These are phyloP conservation scores for Closterium sp. DNA, from an alignment of 139 green algal genomes.

Conservation along the genomic window DNA sequence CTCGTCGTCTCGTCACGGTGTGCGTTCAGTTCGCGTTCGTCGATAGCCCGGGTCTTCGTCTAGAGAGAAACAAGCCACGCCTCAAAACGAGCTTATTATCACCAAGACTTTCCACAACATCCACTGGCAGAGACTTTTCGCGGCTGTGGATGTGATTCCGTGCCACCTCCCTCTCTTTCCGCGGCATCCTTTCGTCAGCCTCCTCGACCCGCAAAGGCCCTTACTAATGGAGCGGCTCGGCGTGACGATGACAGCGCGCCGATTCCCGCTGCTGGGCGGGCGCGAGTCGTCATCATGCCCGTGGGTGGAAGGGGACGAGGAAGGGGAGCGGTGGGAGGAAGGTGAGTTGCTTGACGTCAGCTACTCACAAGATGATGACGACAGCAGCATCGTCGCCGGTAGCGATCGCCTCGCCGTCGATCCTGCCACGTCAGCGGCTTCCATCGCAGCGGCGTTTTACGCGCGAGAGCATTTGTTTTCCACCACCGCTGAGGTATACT, in stretches of 20 bases:
- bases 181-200: not conserved
- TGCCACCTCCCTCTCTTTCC: not conserved
- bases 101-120: too few relatives aligned
- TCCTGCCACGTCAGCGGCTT: not conserved
- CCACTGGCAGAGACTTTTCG: too few relatives aligned
- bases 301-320: not conserved
- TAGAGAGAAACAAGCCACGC: too few relatives aligned
- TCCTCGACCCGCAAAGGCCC: not conserved
- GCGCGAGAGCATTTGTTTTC: not conserved
- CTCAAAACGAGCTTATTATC: too few relatives aligned
- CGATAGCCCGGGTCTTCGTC: too few relatives aligned
- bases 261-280: not conserved
- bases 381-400: not conserved
- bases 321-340: not conserved
- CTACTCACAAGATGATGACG: not conserved
- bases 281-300: not conserved
- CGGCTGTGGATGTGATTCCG: too few relatives aligned
- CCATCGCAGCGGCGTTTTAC: not conserved
- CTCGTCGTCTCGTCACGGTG: too few relatives aligned
- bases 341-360: not conserved
- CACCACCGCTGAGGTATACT: not conserved
- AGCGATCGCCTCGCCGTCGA: not conserved
- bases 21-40: too few relatives aligned
- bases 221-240: not conserved
- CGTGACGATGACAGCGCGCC: not conserved